These are phyloP conservation scores for Penicillium subrubescens DNA, from an alignment of 495 filamentous ascomycete genomes.

Conservation along the genomic window DNA sequence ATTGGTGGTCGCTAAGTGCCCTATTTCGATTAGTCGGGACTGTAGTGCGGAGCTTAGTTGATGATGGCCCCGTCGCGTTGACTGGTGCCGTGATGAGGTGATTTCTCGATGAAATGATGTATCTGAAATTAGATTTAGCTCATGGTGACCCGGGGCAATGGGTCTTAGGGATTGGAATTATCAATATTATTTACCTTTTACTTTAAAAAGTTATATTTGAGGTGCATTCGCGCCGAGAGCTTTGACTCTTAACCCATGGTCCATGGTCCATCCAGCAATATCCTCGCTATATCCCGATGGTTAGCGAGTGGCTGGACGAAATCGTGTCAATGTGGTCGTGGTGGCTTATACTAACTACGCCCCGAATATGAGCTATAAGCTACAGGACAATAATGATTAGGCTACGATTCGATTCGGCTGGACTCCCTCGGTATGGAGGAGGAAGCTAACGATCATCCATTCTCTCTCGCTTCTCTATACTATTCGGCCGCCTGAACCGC, in stretches of 20 bases:
- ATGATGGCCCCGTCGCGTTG: not conserved
- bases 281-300: not conserved
- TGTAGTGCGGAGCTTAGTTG: not conserved
- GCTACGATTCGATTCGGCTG: not conserved
- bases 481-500: not conserved
- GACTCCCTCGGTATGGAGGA: not conserved
- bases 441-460: not conserved
- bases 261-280: not conserved
- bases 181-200: not conserved
- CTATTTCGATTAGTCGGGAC: not conserved
- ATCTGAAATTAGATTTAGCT: not conserved
- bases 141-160: not conserved
- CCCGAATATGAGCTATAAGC: not conserved
- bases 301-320: not conserved
- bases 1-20: too few relatives aligned
- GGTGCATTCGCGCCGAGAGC: not conserved
- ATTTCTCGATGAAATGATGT: slow-evolving; percentile 2
- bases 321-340: not conserved
- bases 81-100: not conserved
- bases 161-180: not conserved
- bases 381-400: not conserved
- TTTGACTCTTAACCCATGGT: not conserved
- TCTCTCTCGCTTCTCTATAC: not conserved
- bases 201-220: not conserved
- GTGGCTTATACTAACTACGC: not conserved